Base-by-base conservation (phyloP, 306 rosid genomes). In the Cucurbita maxima region DNA sequence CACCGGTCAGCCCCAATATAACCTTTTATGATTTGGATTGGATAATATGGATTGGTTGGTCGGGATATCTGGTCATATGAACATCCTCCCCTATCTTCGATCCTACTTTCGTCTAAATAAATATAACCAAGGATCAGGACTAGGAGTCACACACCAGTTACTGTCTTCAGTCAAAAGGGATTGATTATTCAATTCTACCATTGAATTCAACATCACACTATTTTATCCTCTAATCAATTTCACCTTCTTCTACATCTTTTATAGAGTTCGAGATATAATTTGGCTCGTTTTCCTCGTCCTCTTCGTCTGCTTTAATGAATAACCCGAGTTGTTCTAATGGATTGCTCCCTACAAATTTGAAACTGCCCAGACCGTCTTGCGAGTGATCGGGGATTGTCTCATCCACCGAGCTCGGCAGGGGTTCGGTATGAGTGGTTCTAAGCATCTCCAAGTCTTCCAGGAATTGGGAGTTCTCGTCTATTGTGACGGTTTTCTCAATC, bases 401-500 rank as follows among this genome's bases (percentile, higher is more conserved):
- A 19, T 83, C 88, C 20, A 78, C 89, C 8, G 82, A 81, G 76
- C 90, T 86, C 3, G 91, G 92, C 69, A 89, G 76, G 60, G 80
- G 87, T 78, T 88, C 90, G 0, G 75, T 81, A 7, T 87, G 88
- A 43, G 84, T 89, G 34, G 84, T 79, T 64, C 87, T 81, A 77
- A 91, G 97, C 97, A 79, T 86, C 80, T 91, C 92, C 84, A 87
- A 79, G 80, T 89, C 96, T 83, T 86, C 81, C 8, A 89, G 89
- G 81, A 92, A 81, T 79, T 82, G 86, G 57, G 94, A 84, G 80
- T 86, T 90, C 80, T 90, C 93, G 15, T 91, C 84, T 82, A 91
- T 91, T 76, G 86, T 92, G 67, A 89, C 96, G 50, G 97, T 91
- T 79, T 84, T 91, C 71, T 91, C 96, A 79, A 91, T 82, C 97